Evolutionary conservation across 2,329 filamentous ascomycete species (phyloP).

Genomic region (Talaromyces amestolkiae): DNA sequence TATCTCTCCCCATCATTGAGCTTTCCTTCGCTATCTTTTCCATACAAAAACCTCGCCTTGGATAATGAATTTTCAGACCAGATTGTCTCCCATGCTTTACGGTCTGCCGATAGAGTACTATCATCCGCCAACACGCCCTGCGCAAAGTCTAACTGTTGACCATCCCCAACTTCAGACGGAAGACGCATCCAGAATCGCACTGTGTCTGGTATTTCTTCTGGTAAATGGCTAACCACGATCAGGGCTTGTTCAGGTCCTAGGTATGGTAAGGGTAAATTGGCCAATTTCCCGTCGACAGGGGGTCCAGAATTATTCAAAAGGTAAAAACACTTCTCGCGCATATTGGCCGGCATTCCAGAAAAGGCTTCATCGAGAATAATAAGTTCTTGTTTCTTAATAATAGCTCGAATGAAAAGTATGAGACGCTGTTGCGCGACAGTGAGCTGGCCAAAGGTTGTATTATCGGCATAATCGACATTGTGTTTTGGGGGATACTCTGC

Average conservation of each 20-base stretch:
- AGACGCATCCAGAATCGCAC: constrained; percentile 83
- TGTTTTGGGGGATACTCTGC: constrained; percentile 21
- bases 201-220: constrained; percentile 82
- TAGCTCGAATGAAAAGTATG: constrained; percentile 75
- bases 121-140: constrained; percentile 28
- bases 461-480: constrained; percentile 66
- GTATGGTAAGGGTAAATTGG: constrained; percentile 4
- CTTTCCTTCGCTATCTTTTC: not conserved
- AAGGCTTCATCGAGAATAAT: constrained; percentile 86
- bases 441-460: constrained; percentile 68
- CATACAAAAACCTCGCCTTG: not conserved
- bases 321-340: constrained; percentile 81
- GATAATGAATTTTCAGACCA: constrained; percentile 25
- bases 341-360: constrained; percentile 75
- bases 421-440: constrained; percentile 64
- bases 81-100: constrained; percentile 28
- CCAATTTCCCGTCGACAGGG: not conserved
- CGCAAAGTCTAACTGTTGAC: constrained; percentile 31
- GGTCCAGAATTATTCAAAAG: constrained; percentile 63
- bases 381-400: constrained; percentile 77
- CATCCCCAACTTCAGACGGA: constrained; percentile 47
- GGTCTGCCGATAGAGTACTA: constrained; percentile 23
- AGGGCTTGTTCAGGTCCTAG: constrained; percentile 64
- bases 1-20: constrained; percentile 17
- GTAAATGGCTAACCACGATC: constrained; percentile 87